These are phyloP conservation scores for Populus simonii DNA, from an alignment of 345 rosid genomes.

Conservation along the genomic window DNA sequence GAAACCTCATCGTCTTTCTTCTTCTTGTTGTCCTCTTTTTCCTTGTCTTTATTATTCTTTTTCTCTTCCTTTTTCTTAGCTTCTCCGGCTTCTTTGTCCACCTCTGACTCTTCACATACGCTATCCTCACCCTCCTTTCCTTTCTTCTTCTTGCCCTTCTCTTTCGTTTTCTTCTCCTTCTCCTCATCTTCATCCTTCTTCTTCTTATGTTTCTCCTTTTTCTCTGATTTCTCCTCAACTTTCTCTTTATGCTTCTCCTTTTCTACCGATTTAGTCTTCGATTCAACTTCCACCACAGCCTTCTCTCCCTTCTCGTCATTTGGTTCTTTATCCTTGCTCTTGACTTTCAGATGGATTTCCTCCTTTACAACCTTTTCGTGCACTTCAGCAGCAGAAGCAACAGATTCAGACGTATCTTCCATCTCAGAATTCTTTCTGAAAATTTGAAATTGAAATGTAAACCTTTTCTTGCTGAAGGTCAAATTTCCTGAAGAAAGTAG, in stretches of 20 bases:
- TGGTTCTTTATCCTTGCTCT: conserved; percentile 40
- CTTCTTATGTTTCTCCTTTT: conserved; percentile 10
- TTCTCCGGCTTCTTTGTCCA: conserved; percentile 3
- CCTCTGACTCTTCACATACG: neutral
- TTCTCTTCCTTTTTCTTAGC: conserved; percentile 19
- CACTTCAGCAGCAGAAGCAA: conserved; percentile 20
- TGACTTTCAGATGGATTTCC: conserved; percentile 48
- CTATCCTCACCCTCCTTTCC: conserved; percentile 1
- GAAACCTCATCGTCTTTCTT: neutral
- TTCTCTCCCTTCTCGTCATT: conserved; percentile 32
- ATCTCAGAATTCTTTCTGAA: conserved; percentile 10
- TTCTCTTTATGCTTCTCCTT: conserved; percentile 38
- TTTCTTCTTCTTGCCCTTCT: conserved; percentile 1
- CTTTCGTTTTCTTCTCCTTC: neutral
- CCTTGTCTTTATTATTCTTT: conserved; percentile 2
- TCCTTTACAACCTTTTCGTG: conserved; percentile 50
- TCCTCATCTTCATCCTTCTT: neutral
- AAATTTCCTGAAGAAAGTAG: conserved; percentile 18
- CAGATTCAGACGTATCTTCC: conserved; percentile 31
- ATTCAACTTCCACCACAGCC: conserved; percentile 46
- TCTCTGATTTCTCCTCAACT: conserved; percentile 2
- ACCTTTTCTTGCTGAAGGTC: conserved; percentile 13
- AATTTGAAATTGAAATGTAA: conserved; percentile 20
- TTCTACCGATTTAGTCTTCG: conserved; percentile 56
- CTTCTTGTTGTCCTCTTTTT: neutral